A percentile compares a stretch with the other conserved stretches of the same genome.
phyloP scores from a whole-genome alignment of 1,284 basidiomycete genomes.

The Cryptococcus sp. region DNA sequence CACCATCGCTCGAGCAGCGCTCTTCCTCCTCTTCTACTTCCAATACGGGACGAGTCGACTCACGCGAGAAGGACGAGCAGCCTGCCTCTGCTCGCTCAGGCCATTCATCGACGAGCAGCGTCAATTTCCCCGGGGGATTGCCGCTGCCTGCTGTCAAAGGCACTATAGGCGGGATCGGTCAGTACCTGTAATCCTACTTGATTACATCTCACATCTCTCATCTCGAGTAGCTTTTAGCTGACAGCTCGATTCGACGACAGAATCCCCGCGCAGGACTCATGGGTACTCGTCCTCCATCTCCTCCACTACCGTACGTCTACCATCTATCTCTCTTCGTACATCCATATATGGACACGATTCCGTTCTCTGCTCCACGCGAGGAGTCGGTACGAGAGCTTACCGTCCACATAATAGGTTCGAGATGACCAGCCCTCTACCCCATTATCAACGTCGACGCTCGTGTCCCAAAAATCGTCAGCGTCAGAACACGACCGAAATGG shows the following conservation, averaged over 20 bases:
- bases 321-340: background rate
- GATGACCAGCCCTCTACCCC: background rate
- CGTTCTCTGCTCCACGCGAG: too few relatives aligned
- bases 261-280: background rate
- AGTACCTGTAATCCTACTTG: conserved; percentile 4
- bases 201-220: conserved; percentile 12
- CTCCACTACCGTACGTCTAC: background rate
- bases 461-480: background rate
- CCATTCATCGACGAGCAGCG: background rate
- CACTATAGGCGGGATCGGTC: conserved; percentile 35
- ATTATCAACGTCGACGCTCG: background rate
- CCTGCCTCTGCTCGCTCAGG: too few relatives aligned
- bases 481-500: background rate
- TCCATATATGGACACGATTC: too few relatives aligned
- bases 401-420: too few relatives aligned
- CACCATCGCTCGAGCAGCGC: too few relatives aligned
- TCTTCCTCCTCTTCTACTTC: too few relatives aligned
- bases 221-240: conserved; percentile 6
- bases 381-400: too few relatives aligned
- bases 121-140: conserved; percentile 18
- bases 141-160: conserved; percentile 37
- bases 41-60: too few relatives aligned
- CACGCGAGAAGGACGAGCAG: too few relatives aligned
- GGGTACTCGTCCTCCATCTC: background rate
- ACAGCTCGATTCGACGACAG: background rate